phyloP scores from a whole-genome alignment of 1,284 basidiomycete genomes.

The Takashimella koratensis region DNA sequence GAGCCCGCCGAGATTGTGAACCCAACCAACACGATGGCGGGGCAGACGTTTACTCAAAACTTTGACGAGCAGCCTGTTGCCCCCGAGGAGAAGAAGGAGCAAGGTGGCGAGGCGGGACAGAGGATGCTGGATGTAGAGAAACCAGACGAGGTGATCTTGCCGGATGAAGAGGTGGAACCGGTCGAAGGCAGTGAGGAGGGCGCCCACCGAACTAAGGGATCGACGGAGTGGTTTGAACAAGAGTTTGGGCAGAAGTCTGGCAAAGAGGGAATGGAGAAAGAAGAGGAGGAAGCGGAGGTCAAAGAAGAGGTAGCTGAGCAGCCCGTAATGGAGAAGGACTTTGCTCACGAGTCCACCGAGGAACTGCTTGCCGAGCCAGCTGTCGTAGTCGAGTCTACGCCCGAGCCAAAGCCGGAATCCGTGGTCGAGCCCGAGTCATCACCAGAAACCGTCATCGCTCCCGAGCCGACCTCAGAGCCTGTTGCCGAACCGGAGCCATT shows the following conservation, averaged over 20 bases:
- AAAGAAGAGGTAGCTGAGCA: constrained; percentile 1
- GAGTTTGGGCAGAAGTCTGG: too few relatives aligned
- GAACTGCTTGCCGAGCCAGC: background rate
- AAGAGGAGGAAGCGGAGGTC: constrained; percentile 5
- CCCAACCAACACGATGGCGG: background rate
- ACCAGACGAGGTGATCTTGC: constrained; percentile 17
- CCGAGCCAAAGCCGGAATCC: background rate
- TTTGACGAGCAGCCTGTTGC: constrained; percentile 19
- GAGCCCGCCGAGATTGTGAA: background rate
- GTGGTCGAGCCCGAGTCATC: constrained; percentile 1
- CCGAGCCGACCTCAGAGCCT: background rate
- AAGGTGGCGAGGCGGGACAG: constrained; percentile 30
- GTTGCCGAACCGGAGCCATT: too few relatives aligned
- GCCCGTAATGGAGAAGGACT: background rate
- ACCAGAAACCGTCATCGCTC: background rate
- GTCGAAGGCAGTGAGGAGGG: too few relatives aligned
- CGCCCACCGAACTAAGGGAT: too few relatives aligned
- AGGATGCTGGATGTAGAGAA: constrained; percentile 25
- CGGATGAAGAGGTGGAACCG: constrained; percentile 10
- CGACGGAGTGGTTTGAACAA: too few relatives aligned
- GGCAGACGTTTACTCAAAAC: constrained; percentile 13
- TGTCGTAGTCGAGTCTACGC: background rate
- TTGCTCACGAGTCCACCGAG: constrained; percentile 6
- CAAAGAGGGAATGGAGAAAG: constrained; percentile 4
- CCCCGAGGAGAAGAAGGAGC: constrained; percentile 18